A percentile compares a stretch with the other conserved stretches of the same genome.
These are phyloP conservation scores for Neurospora sp. DNA, from an alignment of 495 filamentous ascomycete species.

Conservation along the genomic window DNA sequence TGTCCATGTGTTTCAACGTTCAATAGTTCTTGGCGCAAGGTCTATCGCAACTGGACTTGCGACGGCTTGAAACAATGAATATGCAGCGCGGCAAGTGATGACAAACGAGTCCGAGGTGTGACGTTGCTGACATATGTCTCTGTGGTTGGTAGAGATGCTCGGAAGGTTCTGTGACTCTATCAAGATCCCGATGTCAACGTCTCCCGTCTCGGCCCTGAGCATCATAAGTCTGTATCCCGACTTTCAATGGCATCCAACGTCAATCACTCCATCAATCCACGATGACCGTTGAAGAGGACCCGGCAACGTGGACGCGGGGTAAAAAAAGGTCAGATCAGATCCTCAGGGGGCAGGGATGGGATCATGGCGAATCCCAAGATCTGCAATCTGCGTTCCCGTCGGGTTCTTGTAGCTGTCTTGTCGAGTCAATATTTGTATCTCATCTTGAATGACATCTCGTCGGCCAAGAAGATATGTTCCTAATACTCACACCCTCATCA, in stretches of 20 bases:
- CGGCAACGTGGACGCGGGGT: background rate
- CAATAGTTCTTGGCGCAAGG: background rate
- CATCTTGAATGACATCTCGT: background rate
- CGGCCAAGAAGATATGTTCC: background rate
- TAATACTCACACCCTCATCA: background rate
- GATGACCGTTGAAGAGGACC: no score
- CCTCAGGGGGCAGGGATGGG: background rate
- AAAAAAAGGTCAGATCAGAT: background rate
- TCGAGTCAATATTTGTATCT: background rate
- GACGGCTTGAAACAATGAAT: background rate
- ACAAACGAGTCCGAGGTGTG: background rate
- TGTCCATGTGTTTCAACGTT: background rate
- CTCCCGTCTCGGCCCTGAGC: background rate
- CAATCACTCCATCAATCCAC: background rate
- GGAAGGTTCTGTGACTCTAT: background rate
- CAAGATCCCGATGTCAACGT: background rate
- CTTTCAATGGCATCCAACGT: background rate
- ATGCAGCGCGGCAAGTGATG: background rate
- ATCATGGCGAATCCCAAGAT: background rate
- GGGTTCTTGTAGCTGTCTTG: background rate
- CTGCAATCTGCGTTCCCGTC: background rate
- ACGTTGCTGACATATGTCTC: background rate
- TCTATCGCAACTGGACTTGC: background rate
- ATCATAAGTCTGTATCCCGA: background rate
- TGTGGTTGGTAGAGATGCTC: background rate